Evolutionary conservation across 768 basidiomycete genomes (phyloP), one percentile per base, ranked within the genome.

Genomic region (Tricholoma bakamatsutake): DNA sequence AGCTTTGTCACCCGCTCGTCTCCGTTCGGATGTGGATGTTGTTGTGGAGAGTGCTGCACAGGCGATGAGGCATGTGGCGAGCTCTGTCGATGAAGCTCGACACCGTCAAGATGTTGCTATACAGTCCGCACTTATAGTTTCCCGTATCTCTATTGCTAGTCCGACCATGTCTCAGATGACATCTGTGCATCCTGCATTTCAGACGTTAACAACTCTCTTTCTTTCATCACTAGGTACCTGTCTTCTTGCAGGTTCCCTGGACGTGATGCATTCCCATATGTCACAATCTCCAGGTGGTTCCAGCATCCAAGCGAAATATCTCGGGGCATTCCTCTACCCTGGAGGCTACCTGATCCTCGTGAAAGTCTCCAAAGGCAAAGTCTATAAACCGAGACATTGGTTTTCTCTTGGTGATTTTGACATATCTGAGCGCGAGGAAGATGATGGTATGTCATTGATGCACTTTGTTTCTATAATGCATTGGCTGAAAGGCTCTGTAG

Each of bases 301-400:
- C 50, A 82, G 79, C 31, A 76, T 88, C 62, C 84, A 80, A 67
- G 87, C 88, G 57, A 92, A 90, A 70, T 98, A 97, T 68, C 78
- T 92, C 24, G 94, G 90, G 30, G 89, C 88, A 15, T 96, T 99
- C 69, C 73, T 99, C 43, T 99, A 94, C 63, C 72, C 79, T 34
- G 85, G 88, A 10, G 93, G 90, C 10, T 98, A 93, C 67, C 70
- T 98, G 37, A 78, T 97, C 18, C 73, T 99, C 45, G 91, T 84
- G 60, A 98, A 96, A 72, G 87, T 94, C 39, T 31, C 80, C 61
- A 93, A 91, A 71, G 78, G 81, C 56, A 90, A 79, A 67, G 76
- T 75, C 33, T 99, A 97, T 64, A 92, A 95, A 63, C 85, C 93
- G 15, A 82, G 79, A 57, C 88, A 96, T 66, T 98, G 93, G 89